Conservation (phyloP, 2,329 filamentous ascomycete species). For the Chaetomiaceae sp. region DNA sequence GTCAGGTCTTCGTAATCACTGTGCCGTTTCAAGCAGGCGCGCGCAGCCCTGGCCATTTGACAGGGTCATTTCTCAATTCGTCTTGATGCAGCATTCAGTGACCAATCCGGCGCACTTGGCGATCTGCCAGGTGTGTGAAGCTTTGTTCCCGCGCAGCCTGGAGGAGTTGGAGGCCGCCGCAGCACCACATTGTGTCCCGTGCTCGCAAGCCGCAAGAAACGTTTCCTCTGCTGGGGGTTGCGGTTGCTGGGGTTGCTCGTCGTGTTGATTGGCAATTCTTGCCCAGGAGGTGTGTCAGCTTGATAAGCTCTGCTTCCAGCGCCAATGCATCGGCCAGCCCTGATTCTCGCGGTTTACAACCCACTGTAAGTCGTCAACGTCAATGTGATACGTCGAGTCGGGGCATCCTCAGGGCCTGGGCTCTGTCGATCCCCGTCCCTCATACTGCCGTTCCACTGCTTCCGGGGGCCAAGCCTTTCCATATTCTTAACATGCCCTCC, state of each 20-base stretch:
- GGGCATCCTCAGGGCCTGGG: not conserved
- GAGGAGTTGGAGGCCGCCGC: slow-evolving; percentile 14
- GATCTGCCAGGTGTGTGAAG: not conserved
- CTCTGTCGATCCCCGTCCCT: slow-evolving; percentile 1
- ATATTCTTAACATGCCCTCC: not conserved
- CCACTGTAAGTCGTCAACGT: slow-evolving; percentile 12
- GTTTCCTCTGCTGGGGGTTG: slow-evolving; percentile 3
- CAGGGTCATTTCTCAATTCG: slow-evolving; percentile 8
- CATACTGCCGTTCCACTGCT: slow-evolving; percentile 2
- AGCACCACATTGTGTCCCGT: not conserved
- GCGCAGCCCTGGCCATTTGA: not conserved
- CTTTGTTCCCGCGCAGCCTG: not conserved
- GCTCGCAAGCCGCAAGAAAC: not conserved
- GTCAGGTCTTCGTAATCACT: not conserved
- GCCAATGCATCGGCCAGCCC: not conserved
- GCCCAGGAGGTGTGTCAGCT: not conserved
- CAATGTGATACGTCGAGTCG: slow-evolving; percentile 10
- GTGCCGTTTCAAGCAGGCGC: not conserved
- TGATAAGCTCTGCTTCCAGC: slow-evolving; percentile 5
- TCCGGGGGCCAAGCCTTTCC: slow-evolving; percentile 5
- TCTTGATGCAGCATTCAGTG: slow-evolving; percentile 7
- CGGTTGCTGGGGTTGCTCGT: too few species aligned
- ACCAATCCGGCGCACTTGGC: slow-evolving; percentile 6
- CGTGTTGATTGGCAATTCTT: not conserved
- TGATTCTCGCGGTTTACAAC: not conserved